These are phyloP conservation scores for Pseudopyrenochaeta lycopersici DNA, from an alignment of 2,329 filamentous ascomycete species.

Conservation along the genomic window DNA sequence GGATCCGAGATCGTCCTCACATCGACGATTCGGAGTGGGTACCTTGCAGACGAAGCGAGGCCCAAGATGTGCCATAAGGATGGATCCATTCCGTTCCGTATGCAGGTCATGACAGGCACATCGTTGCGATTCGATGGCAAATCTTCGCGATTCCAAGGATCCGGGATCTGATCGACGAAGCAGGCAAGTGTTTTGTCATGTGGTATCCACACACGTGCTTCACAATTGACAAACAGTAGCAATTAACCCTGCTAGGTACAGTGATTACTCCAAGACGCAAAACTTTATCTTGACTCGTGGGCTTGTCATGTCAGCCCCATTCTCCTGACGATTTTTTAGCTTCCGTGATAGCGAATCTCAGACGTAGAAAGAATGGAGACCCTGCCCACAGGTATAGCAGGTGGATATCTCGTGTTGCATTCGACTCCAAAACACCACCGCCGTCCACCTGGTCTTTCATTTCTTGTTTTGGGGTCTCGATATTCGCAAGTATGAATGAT, in stretches of 20 bases:
- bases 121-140: neutral
- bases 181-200: neutral
- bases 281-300: slow-evolving; percentile 32
- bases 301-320: slow-evolving; percentile 14
- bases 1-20: slow-evolving; percentile 4
- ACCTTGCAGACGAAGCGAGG: neutral
- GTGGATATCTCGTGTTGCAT: slow-evolving; percentile 3
- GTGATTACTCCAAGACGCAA: slow-evolving; percentile 1
- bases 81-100: slow-evolving; percentile 13
- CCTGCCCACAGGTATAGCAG: neutral
- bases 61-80: slow-evolving; percentile 7
- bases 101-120: slow-evolving; percentile 11
- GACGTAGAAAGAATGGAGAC: slow-evolving; percentile 18
- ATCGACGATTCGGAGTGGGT: slow-evolving; percentile 11
- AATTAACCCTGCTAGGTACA: neutral
- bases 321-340: slow-evolving; percentile 24
- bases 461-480: neutral
- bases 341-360: slow-evolving; percentile 15
- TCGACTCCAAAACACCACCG: neutral
- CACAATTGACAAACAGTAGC: neutral
- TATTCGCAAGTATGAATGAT: slow-evolving; percentile 16
- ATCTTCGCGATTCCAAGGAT: slow-evolving; percentile 2
- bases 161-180: slow-evolving; percentile 3
- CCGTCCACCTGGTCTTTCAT: neutral
- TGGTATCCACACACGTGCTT: neutral